These are phyloP conservation scores for Xylaria polymorpha DNA, from an alignment of 2,329 filamentous ascomycete genomes.

Conservation along the genomic window DNA sequence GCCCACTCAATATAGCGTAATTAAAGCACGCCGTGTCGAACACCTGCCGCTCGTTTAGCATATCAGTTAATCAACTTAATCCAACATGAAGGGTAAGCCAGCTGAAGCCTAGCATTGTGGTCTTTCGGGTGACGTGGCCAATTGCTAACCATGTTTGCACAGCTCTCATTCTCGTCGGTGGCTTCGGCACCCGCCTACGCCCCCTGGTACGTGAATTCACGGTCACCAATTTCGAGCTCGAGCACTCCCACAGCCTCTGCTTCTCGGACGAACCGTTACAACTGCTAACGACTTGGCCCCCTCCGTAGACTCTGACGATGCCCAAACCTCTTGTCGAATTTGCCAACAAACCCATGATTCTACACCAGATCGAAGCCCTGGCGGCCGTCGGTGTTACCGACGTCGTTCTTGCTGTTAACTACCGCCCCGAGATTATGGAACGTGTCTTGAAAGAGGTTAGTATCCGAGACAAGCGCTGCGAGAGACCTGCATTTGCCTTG, in stretches of 20 bases:
- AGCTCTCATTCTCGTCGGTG: conserved; percentile 99
- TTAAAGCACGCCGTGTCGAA: conserved; percentile 14
- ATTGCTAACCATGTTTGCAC: conserved; percentile 40
- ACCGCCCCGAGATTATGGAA: conserved; percentile 98
- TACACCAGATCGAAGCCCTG: conserved; percentile 96
- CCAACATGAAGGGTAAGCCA: conserved; percentile 57
- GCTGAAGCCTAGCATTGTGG: conserved; percentile 25
- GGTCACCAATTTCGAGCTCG: conserved; percentile 21
- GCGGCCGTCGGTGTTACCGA: conserved; percentile 94
- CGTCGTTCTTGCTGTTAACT: conserved; percentile 98
- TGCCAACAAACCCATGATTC: conserved; percentile 98
- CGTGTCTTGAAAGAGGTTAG: conserved; percentile 87
- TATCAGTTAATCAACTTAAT: conserved; percentile 18
- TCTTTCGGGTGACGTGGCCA: neutral
- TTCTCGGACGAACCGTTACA: neutral
- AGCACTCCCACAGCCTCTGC: neutral
- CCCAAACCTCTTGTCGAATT: conserved; percentile 99
- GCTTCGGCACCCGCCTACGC: conserved; percentile 96
- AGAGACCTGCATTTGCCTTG: conserved; percentile 30
- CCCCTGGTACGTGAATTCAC: conserved; percentile 77
- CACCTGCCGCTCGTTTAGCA: conserved; percentile 18
- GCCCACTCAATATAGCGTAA: neutral
- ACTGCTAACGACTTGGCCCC: conserved; percentile 39
- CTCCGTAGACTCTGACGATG: conserved; percentile 85
- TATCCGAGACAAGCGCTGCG: conserved; percentile 37